Evolutionary conservation across 1,284 basidiomycete genomes (phyloP), one percentile per base, ranked within the genome.

Genomic region (Naganishia liquefaciens): DNA sequence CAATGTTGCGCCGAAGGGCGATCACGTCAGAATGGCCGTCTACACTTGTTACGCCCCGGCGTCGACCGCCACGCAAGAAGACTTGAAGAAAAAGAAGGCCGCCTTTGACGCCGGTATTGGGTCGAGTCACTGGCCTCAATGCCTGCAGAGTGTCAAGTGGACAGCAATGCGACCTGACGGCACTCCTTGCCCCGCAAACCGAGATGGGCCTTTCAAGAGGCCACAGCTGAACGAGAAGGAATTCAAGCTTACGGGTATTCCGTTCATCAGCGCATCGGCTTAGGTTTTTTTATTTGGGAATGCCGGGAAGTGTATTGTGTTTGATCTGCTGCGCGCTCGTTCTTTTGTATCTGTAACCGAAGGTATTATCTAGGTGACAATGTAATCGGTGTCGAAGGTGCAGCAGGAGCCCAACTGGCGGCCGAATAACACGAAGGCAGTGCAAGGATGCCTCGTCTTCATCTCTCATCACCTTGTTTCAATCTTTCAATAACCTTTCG

Each of bases 171-270:
- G 54, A 44, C 54, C 54, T 10, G 50, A 51, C 27, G 60, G 60
- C 13, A 52, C 47, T 10, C 44, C 49, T 25, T 51, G 50, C 30
- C 39, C 54, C 9, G 60, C 47, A 25, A 44, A 51, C 28, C 28
- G 60, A 10, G 60, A 62, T 40, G 40, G 50, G 5, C 60, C 60
- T 1, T 39, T 40, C 21, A 28, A 62, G 30, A 10, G 40, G 28
- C 60, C 60, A 13, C 17, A 52, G 60, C 42, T 62, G 60, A 62
- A 51, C 49, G 60, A 62, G 39, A 21, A 49, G 42, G 60, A 49
- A 33, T 62, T 62, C 50, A 62, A 62, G 50, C 40, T 62, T 33
- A 62, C 60, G 11, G 60, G 60, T 25, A 62, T 62, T 52, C 60
- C 60, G 40, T 62, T 52, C 28, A 60, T 60, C 23, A 40, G 40